phyloP scores from a whole-genome alignment of 2,329 filamentous ascomycete genomes.

The Fusarium subtropicale region DNA sequence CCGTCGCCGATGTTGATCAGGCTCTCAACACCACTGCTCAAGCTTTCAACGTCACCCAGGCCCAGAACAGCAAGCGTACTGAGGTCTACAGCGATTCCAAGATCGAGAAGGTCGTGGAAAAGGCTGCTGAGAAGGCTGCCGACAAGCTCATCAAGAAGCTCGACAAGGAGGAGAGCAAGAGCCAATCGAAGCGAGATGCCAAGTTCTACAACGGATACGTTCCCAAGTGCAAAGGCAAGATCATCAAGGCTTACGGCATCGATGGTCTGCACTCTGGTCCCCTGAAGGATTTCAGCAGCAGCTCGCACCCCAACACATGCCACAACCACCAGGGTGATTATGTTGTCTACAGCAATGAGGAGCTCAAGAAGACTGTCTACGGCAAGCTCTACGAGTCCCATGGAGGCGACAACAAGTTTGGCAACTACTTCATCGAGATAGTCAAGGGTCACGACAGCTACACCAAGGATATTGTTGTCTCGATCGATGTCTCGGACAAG shows the following conservation, averaged over 20 bases:
- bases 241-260: slow-evolving; percentile 23
- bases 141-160: slow-evolving; percentile 20
- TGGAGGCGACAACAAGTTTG: slow-evolving; percentile 15
- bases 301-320: slow-evolving; percentile 38
- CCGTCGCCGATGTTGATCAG: background rate
- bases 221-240: slow-evolving; percentile 23
- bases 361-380: slow-evolving; percentile 29
- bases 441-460: slow-evolving; percentile 17
- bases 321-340: slow-evolving; percentile 31
- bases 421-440: slow-evolving; percentile 34
- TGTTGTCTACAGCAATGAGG: slow-evolving; percentile 20
- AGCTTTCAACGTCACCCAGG: background rate
- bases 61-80: slow-evolving; percentile 10
- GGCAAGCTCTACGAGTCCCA: slow-evolving; percentile 17
- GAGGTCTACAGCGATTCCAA: slow-evolving; percentile 18
- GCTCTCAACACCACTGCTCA: background rate
- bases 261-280: slow-evolving; percentile 12
- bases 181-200: slow-evolving; percentile 17
- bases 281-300: slow-evolving; percentile 19
- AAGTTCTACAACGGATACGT: slow-evolving; percentile 39
- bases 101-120: slow-evolving; percentile 30
- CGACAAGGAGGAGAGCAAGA: slow-evolving; percentile 1
- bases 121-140: slow-evolving; percentile 14
- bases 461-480: slow-evolving; percentile 27
- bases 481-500: slow-evolving; percentile 35